Base-by-base conservation (phyloP, 129 eudicot species). In the Arctium minus region DNA sequence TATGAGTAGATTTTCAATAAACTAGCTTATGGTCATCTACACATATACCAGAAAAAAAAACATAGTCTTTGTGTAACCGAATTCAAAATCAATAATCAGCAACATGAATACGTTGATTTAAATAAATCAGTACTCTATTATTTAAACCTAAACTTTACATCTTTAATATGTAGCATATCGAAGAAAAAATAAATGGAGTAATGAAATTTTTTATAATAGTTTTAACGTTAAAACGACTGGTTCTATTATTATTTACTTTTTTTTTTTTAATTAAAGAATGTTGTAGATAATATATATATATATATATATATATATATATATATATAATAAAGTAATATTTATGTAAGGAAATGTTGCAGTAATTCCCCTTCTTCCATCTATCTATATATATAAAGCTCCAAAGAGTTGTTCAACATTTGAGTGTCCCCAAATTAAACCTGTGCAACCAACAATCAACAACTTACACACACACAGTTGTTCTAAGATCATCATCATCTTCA, bases 331-430 rank as follows among this genome's bases (percentile, higher is more conserved):
- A 50, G 62, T 18, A 1, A 44, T 53, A 3, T 53, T 15, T 53
- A 53, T 53, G 65, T 53, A 53, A 53, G 65, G 27, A 53, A 53
- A 53, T 53, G 65, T 53, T 56, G 60, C 60, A 64, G 29, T 38
- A 78, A 64, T 46, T 80, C 53, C 17, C 65, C 4, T 53, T 12
- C 65, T 15, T 27, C 10, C 70, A 1, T 64, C 22, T 60, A 27
- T 22, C 27, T 22, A 22, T 48, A 53, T 50, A 72, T 70, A 70
- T 13, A 72, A 15, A 53, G n/a, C 69, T 18, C 50, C 32, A 72
- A 35, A 53, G 38, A 72, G 56, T 22, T 70, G 13, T 5, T 22
- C 70, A 17, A 72, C 83, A 80, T 36, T 80, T 71, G 78, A 72
- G 50, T 70, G 46, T 71, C 31, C 77, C 56, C 50, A 46, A 62